Base-by-base conservation (phyloP, 208 protist genomes). In the Crithidia fasciculata region DNA sequence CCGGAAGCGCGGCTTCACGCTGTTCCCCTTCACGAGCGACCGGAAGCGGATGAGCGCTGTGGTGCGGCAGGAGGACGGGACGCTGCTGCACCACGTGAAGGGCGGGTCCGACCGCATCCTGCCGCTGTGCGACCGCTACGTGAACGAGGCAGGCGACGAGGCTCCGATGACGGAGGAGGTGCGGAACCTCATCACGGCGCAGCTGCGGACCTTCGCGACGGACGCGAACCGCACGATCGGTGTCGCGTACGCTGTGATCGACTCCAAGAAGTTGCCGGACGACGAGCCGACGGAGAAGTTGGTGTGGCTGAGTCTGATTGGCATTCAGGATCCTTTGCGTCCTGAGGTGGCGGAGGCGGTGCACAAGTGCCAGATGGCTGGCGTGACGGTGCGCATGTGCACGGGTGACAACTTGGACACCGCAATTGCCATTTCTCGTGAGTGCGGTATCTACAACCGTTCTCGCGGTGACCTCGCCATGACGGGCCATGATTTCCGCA, bases 361-460 rank as follows among this genome's bases (percentile, higher is more conserved):
- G 16, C 60, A 54, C 43, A 83, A 86, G 73, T 99, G 98, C 86
- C 90, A 98, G 76, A 52, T 85, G 53, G 97, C 97, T 5, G 98
- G 98, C 10, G 94, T 99, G 63, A 93, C 78, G 6, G 97, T 99
- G 63, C 84, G 96, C 70, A 99, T 99, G 98, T 91, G 98, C 56
- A 99, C 98, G 0, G 98, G 98, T 53, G 96, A 98, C 71, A 95
- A 98, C 83, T 73, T 98, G 16, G 76, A 91, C 40, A 99, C 97
- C 19, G 98, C 98, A 3, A 77, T 92, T n/a, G 85, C 87, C 18
- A 99, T 99, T 59, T 95, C 96, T 5, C 83, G 85, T 36, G 68
- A 98, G 76, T 99, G 97, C 84, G 88, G 89, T 45, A 99, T 99
- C 65, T 90, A 83, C 69, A 92, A 87, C 36, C 64, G 79, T 8